Conservation (phyloP, 805 yeast species). For the Hanseniaspora occidentalis region DNA sequence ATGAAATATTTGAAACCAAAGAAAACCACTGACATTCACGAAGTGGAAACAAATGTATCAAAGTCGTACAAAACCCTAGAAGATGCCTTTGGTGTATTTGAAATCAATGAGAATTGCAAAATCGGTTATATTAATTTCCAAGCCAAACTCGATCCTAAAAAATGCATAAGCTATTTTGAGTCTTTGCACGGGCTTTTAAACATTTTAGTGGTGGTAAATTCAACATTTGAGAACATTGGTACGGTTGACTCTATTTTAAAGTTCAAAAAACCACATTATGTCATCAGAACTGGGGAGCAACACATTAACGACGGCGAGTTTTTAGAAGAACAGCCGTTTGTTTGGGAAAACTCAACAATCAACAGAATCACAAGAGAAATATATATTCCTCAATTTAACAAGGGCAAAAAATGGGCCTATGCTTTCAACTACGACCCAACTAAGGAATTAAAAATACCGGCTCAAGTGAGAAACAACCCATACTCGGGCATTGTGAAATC, state of each 20-base stretch:
- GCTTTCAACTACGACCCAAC: conserved; percentile 42
- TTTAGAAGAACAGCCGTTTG: conserved; percentile 44
- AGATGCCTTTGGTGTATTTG: background rate
- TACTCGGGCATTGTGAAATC: conserved; percentile 3
- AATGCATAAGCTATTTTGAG: background rate
- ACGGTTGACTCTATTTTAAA: conserved; percentile 32
- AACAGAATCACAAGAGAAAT: conserved; percentile 46
- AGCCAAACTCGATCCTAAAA: background rate
- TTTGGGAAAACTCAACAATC: conserved; percentile 32
- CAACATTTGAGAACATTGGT: conserved; percentile 9
- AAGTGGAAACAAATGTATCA: background rate
- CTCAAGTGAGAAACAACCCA: conserved; percentile 6
- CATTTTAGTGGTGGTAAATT: conserved; percentile 11
- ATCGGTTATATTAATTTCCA: background rate
- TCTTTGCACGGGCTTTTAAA: conserved; percentile 6
- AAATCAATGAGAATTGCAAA: background rate
- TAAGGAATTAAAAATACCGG: conserved; percentile 14
- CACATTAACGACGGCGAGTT: conserved; percentile 29
- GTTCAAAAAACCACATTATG: background rate
- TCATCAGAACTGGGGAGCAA: background rate
- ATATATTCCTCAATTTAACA: conserved; percentile 48
- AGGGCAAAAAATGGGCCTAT: conserved; percentile 55
- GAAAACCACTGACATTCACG: too few species aligned
- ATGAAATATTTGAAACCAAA: background rate
- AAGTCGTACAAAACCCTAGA: background rate